Percentiles rank a stretch among this genome's conserved stretches.
Conservation (phyloP, 805 yeast genomes). For the Metschnikowia anglica region DNA sequence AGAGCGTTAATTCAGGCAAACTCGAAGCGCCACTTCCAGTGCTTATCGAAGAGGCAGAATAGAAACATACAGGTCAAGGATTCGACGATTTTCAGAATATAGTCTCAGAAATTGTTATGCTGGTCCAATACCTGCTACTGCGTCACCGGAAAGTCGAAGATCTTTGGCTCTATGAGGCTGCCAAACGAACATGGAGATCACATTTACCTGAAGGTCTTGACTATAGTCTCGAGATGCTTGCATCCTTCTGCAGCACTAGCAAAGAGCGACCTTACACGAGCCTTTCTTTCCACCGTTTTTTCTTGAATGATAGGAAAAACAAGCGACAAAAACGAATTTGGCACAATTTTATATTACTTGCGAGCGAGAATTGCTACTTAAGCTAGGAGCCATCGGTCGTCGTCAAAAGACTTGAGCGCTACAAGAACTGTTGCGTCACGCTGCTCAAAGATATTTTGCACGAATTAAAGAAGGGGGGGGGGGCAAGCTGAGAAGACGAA, state of each 20-base stretch:
- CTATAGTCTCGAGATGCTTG: constrained; percentile 11
- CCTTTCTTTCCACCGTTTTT: constrained; percentile 3
- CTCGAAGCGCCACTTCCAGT: constrained; percentile 6
- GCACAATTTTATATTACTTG: constrained; percentile 10
- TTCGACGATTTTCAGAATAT: constrained; percentile 19
- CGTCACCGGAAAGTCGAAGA: constrained; percentile 1
- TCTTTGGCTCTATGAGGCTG: constrained; percentile 11
- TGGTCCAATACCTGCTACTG: background rate
- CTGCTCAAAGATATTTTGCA: background rate
- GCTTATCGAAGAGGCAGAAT: constrained; percentile 14
- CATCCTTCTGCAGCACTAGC: constrained; percentile 5
- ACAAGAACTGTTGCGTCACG: constrained; percentile 2
- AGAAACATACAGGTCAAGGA: constrained; percentile 15
- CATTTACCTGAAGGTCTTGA: constrained; percentile 12
- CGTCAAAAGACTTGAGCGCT: background rate
- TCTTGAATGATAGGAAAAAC: constrained; percentile 11
- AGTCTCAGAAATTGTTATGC: constrained; percentile 13
- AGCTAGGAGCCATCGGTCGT: background rate
- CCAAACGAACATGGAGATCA: constrained; percentile 14
- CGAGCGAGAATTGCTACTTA: constrained; percentile 7
- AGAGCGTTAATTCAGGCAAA: constrained; percentile 9
- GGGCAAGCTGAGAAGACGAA: too few relatives aligned
- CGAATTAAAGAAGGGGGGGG: background rate
- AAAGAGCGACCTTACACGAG: constrained; percentile 12
- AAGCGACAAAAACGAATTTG: constrained; percentile 17